Percentiles rank a stretch among this genome's conserved stretches.
Conservation (phyloP, 1,284 basidiomycete genomes). For the Rhodotorula sp. region DNA sequence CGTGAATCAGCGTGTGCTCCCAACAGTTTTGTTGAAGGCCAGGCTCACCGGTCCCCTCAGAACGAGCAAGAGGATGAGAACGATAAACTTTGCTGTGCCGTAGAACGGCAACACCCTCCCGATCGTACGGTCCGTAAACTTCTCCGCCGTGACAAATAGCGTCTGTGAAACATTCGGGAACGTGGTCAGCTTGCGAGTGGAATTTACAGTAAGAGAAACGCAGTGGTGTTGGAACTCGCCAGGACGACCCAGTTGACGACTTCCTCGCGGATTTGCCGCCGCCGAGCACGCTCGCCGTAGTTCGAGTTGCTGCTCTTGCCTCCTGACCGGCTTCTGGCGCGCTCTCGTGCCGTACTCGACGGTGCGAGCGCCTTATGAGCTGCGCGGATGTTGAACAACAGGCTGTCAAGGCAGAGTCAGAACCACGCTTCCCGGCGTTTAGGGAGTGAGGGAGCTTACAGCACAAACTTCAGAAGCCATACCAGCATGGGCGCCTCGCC, state of each 20-base stretch:
- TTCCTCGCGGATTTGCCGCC: slow-evolving; percentile 16
- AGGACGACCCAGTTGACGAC: slow-evolving; percentile 28
- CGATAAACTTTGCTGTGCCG: slow-evolving; percentile 22
- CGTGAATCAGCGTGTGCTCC: too few species aligned
- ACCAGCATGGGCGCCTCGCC: slow-evolving; percentile 11
- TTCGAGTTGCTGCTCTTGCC: too few species aligned
- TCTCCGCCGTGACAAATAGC: slow-evolving; percentile 12
- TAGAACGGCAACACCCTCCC: slow-evolving; percentile 29
- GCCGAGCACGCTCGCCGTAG: neutral
- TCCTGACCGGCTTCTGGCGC: neutral
- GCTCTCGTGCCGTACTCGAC: neutral
- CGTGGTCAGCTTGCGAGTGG: neutral
- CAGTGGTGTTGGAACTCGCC: slow-evolving; percentile 3
- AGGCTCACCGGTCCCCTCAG: slow-evolving; percentile 20
- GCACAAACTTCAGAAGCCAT: slow-evolving; percentile 22
- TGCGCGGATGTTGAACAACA: slow-evolving; percentile 19
- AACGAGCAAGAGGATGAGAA: slow-evolving; percentile 21
- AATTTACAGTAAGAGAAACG: too few species aligned
- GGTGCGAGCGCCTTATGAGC: slow-evolving; percentile 19
- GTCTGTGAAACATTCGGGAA: slow-evolving; percentile 2
- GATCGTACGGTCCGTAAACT: slow-evolving; percentile 17
- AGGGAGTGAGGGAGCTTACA: neutral
- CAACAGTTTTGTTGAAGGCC: accelerated
- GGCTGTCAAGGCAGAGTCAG: neutral
- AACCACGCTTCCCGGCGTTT: neutral